A percentile compares a stretch with the other conserved stretches of the same genome.
Conservation (phyloP, 2,329 filamentous ascomycete genomes). For the Berkeleyomyces basicola region DNA sequence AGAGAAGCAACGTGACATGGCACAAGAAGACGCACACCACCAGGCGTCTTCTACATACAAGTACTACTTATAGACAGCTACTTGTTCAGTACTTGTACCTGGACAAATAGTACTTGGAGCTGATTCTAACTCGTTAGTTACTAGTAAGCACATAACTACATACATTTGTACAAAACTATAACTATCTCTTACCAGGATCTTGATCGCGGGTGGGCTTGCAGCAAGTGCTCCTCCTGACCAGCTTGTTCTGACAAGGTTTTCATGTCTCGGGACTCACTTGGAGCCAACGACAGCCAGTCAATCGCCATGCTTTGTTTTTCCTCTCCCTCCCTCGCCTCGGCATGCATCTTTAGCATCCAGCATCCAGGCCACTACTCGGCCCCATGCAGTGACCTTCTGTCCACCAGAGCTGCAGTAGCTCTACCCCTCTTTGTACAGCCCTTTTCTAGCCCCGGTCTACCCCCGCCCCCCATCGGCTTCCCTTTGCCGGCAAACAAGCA, state of each 20-base stretch:
- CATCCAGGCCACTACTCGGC: neutral
- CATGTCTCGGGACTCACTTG: neutral
- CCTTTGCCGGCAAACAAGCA: neutral
- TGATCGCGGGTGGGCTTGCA: neutral
- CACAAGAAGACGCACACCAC: neutral
- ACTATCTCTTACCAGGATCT: neutral
- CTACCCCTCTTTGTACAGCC: neutral
- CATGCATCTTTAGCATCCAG: too few relatives aligned
- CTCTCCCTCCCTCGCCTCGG: neutral
- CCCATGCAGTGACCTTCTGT: neutral
- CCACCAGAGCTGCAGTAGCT: neutral
- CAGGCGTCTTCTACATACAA: neutral
- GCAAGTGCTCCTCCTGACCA: neutral
- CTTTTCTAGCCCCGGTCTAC: neutral
- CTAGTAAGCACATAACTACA: neutral
- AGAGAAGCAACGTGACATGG: neutral
- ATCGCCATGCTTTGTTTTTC: neutral
- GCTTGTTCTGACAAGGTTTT: neutral
- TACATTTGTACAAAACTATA: neutral
- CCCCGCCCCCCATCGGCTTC: neutral
- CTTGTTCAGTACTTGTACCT: too few relatives aligned
- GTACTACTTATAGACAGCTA: neutral
- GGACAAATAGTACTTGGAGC: too few relatives aligned
- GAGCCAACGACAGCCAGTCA: neutral
- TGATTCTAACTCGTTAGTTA: too few relatives aligned